Evolutionary conservation across 176 grass and related monocot species (phyloP), one percentile per base, ranked within the genome.

Genomic region (Puya raimondii): DNA sequence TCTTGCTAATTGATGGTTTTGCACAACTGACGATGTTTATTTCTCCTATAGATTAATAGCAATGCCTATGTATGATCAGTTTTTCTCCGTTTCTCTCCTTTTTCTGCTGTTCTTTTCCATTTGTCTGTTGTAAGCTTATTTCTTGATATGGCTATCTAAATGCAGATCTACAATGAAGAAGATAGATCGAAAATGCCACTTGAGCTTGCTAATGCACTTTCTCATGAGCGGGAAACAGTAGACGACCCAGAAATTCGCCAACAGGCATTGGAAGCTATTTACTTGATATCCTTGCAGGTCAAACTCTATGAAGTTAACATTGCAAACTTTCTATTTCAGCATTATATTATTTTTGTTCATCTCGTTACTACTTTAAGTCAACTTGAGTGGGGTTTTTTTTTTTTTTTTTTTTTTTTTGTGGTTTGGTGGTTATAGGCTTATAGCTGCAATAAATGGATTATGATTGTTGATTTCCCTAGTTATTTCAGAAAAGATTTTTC

Each of bases 251-350:
- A 92, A 82, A 96, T 92, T 85, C 85, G 89, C 18, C 81, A 96
- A 81, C 79, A 79, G 64, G 80, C 84, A 23, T 61, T 97, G 42
- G 93, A 97, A 78, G 89, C 93, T 84, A 79, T 92, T 76, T 97
- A 97, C 77, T 88, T 97, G 86, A 97, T 97, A 0, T 76, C 87
- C 50, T 80, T 97, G 74, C 93, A 92, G 86, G 93, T 92, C 20
- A 47, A 42, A 74, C 59, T 4, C 15, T 18, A 17, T 59, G 56
- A 9, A 61, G 2, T 22, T 61, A 18, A 61, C 25, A 26, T 26
- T 22, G 9, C 56, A 11, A 61, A 8, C 5, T 42, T 42, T 1
- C 56, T 18, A 22, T 61, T 61, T 59, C 16, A 17, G 20, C 20
- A 10, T 20, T n/a, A 18, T 20, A 59, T 18, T 16, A 18, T 59